A percentile compares a stretch with the other conserved stretches of the same genome.
These are phyloP conservation scores for Fraxinus anomala DNA, from an alignment of 257 asterid genomes.

Conservation along the genomic window DNA sequence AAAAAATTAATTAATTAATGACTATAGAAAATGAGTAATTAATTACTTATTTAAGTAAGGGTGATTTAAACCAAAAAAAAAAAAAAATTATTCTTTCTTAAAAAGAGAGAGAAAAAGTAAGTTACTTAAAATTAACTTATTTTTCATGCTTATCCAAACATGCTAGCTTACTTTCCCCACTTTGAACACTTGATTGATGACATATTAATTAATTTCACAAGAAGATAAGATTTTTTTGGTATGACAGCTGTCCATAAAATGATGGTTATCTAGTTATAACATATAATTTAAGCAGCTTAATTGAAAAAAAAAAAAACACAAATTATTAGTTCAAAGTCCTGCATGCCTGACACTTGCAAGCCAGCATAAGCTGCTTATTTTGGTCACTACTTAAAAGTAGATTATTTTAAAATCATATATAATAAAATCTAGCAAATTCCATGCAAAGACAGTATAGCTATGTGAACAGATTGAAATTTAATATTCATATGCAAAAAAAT, in stretches of 20 bases:
- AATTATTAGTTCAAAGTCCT: constrained; percentile 1
- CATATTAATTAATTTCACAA: constrained; percentile 34
- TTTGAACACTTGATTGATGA: background rate
- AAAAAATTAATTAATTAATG: too few species aligned
- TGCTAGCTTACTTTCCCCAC: background rate
- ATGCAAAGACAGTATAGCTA: constrained; percentile 39
- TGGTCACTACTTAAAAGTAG: constrained; percentile 22
- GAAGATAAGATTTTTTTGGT: constrained; percentile 35
- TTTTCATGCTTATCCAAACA: background rate
- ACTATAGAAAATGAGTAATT: background rate
- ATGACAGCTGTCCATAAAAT: constrained; percentile 46
- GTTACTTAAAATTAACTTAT: background rate
- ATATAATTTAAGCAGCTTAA: background rate
- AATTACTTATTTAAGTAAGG: background rate
- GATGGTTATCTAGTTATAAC: constrained; percentile 6
- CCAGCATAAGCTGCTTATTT: background rate
- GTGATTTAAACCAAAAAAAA: background rate
- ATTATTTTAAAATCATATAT: background rate
- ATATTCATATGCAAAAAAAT: background rate
- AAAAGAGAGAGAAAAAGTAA: constrained; percentile 21
- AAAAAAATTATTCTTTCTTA: background rate
- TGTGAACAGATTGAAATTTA: constrained; percentile 40
- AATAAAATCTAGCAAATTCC: constrained; percentile 30
- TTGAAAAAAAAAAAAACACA: background rate
- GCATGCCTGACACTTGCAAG: constrained; percentile 5